These are phyloP conservation scores for Pleurotus giganteus DNA, from an alignment of 768 basidiomycete genomes.

Conservation along the genomic window DNA sequence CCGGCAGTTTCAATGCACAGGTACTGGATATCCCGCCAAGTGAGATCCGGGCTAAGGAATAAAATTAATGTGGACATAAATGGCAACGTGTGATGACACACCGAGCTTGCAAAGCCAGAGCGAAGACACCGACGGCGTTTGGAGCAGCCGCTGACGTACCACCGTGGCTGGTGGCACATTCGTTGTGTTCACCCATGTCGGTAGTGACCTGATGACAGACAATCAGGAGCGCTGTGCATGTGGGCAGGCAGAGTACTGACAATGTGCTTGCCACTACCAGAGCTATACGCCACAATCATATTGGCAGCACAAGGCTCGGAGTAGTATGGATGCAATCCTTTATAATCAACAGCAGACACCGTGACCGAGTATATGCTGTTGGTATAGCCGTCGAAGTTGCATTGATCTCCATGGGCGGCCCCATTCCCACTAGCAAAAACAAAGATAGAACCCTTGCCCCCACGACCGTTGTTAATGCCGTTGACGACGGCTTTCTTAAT, in stretches of 20 bases:
- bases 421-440: constrained; percentile 99
- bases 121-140: constrained; percentile 91
- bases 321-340: constrained; percentile 93
- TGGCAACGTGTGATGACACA: constrained; percentile 27
- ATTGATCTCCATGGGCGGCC: constrained; percentile 87
- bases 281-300: constrained; percentile 94
- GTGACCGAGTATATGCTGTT: constrained; percentile 97
- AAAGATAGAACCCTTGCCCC: constrained; percentile 88
- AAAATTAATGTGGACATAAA: constrained; percentile 4
- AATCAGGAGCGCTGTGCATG: constrained; percentile 13
- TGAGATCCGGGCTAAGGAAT: constrained; percentile 75
- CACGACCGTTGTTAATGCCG: constrained; percentile 87
- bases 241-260: constrained; percentile 45
- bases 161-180: constrained; percentile 82
- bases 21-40: constrained; percentile 96
- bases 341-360: constrained; percentile 91
- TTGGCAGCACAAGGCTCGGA: constrained; percentile 98
- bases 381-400: constrained; percentile 99
- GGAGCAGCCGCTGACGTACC: constrained; percentile 98
- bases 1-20: constrained; percentile 76
- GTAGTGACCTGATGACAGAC: constrained; percentile 74
- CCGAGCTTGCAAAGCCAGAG: constrained; percentile 87
- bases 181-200: constrained; percentile 75
- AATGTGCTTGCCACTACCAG: constrained; percentile 90
- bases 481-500: constrained; percentile 94